Percentiles rank a stretch among this genome's conserved stretches.
These are phyloP conservation scores for Wickerhamomyces rabaulensis DNA, from an alignment of 805 yeast species.

Conservation along the genomic window DNA sequence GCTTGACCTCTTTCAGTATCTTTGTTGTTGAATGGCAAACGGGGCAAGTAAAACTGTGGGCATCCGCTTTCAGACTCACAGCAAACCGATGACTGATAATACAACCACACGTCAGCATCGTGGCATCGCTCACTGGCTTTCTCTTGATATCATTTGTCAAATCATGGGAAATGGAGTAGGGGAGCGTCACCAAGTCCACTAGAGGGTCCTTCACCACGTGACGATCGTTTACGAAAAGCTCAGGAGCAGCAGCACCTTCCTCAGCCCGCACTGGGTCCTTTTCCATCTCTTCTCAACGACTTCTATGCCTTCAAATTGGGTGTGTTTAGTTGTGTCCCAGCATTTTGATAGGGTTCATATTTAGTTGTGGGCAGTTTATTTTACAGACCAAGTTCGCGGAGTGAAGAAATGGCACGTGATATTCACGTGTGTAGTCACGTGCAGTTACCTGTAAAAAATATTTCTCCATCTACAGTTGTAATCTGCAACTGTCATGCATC, in stretches of 20 bases:
- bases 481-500: too few species aligned
- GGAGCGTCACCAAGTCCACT: not conserved
- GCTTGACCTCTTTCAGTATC: constrained; percentile 7
- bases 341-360: too few species aligned
- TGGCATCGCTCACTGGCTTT: constrained; percentile 17
- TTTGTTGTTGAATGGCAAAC: constrained; percentile 11
- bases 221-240: not conserved
- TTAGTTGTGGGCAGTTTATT: too few species aligned
- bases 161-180: not conserved
- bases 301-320: too few species aligned
- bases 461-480: too few species aligned
- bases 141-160: not conserved
- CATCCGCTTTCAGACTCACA: constrained; percentile 9
- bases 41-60: constrained; percentile 14
- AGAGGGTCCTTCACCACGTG: not conserved
- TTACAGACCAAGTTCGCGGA: too few species aligned
- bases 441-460: too few species aligned
- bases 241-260: not conserved
- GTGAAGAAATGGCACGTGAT: too few species aligned
- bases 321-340: too few species aligned
- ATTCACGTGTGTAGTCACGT: too few species aligned
- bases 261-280: not conserved
- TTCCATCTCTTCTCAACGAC: not conserved
- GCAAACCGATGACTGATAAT: constrained; percentile 30
- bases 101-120: constrained; percentile 37